Base-by-base conservation (phyloP, 495 filamentous ascomycete genomes). In the Halenospora varia region DNA sequence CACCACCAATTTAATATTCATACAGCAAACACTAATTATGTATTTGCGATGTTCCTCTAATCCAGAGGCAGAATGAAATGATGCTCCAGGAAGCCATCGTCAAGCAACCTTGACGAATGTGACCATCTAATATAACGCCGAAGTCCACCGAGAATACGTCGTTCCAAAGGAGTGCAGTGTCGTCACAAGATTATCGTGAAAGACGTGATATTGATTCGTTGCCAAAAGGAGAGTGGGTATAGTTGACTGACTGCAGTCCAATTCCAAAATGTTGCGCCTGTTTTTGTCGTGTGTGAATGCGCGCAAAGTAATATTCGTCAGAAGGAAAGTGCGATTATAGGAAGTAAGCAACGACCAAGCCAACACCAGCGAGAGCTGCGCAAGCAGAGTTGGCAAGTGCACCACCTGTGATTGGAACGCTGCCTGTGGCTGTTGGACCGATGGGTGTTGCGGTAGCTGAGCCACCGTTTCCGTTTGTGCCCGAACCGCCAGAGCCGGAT, bases 301-400 rank as follows among this genome's bases (percentile, higher is more conserved):
- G 29, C 29, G 6, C 29, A 35, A 35, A 35, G 6, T 6, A 35
- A 13, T 35, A 35, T 35, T 4, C 29, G 29, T 35, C 29, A 13
- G 13, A 6, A 35, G 4, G 29, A 4, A 35, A 35, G 13, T 13
- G 29, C 29, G 29, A 6, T 61, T 61, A 66, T 9, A 66, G 45
- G 46, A 63, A 55, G 48, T 57, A 63, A 48, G 64, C 64, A 29
- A 48, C 50, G 42, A 55, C 2, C 10, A 63, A 18, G 17, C 53
- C 64, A n/a, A 61, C 23, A 47, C 23, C 50, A 17, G 57, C 64
- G 2, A 66, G 45, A 6, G 35, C 53, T 24, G 49, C 44, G 20
- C 56, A 56, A 22, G 60, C 60, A 15, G 44, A 47, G 26, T 56
- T 56, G 51, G 46, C 17, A 13, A 50, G 22, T 2, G 64, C 61